These are phyloP conservation scores for Ascochyta pisi DNA, from an alignment of 2,329 filamentous ascomycete genomes.

Conservation along the genomic window DNA sequence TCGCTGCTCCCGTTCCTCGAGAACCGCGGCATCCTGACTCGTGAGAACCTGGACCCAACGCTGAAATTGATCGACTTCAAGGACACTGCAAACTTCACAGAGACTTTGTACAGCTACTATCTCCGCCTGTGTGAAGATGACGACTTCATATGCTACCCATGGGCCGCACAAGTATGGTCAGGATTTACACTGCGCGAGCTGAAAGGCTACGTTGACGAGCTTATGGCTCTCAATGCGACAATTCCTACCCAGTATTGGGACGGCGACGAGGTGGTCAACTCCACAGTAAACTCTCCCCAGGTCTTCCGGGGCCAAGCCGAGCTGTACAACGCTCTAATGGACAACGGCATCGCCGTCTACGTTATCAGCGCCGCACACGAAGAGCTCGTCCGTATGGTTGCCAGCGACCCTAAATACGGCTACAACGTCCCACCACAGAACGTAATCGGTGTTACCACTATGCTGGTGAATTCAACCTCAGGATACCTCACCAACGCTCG, in stretches of 20 bases:
- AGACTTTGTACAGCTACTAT: conserved; percentile 42
- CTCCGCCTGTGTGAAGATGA: conserved; percentile 40
- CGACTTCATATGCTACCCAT: conserved; percentile 40
- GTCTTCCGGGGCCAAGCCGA: conserved; percentile 37
- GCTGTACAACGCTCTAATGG: conserved; percentile 40
- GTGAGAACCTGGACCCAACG: conserved; percentile 36
- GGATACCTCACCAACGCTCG: conserved; percentile 37
- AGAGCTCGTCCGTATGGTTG: conserved; percentile 43
- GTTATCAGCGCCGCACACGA: conserved; percentile 41
- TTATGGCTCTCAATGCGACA: conserved; percentile 35
- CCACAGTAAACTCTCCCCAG: conserved; percentile 31
- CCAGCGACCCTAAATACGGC: conserved; percentile 41
- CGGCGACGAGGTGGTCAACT: conserved; percentile 29
- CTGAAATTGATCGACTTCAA: conserved; percentile 43
- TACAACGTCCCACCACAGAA: conserved; percentile 41
- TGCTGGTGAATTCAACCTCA: conserved; percentile 36
- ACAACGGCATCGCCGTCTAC: conserved; percentile 40
- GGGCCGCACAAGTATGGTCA: conserved; percentile 40
- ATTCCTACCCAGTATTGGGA: conserved; percentile 38
- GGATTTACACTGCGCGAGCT: conserved; percentile 35
- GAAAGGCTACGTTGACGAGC: conserved; percentile 39
- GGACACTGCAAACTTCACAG: conserved; percentile 41
- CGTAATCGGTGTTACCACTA: conserved; percentile 41
- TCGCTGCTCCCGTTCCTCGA: conserved; percentile 40
- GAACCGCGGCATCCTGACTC: conserved; percentile 41